Conservation (phyloP, 148 eudicot genomes). For the Spergularia bocconei region DNA sequence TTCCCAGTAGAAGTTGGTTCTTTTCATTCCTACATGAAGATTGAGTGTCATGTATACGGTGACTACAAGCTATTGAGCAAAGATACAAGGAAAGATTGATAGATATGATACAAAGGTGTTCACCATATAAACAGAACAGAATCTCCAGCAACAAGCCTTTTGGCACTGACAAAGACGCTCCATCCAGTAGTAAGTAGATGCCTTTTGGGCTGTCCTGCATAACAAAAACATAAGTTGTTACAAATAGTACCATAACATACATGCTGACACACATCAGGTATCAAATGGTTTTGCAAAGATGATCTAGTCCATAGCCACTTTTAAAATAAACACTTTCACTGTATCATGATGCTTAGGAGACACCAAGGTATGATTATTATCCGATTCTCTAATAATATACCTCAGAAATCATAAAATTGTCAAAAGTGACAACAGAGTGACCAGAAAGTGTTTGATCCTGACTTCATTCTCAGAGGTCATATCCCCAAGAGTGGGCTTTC, state of each 20-base stretch:
- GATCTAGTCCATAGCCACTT: neutral
- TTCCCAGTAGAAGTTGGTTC: slow-evolving; percentile 68
- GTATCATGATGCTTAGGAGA: neutral
- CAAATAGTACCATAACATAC: neutral
- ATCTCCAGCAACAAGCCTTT: slow-evolving; percentile 75
- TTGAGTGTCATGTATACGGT: neutral
- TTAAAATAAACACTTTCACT: neutral
- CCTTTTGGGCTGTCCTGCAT: slow-evolving; percentile 69
- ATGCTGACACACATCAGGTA: neutral
- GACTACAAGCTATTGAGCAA: neutral
- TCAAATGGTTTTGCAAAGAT: slow-evolving; percentile 1
- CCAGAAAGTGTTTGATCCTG: neutral
- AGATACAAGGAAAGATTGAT: no score
- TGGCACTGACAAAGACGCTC: slow-evolving; percentile 78
- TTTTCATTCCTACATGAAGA: slow-evolving; percentile 53
- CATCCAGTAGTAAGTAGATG: slow-evolving; percentile 79
- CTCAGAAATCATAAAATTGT: neutral
- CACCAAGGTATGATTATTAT: neutral
- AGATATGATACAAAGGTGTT: neutral
- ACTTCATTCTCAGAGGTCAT: neutral
- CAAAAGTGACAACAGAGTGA: neutral
- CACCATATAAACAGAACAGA: slow-evolving; percentile 72
- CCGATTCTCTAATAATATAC: neutral
- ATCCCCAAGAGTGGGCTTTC: neutral
- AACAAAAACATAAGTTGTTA: slow-evolving; percentile 5